Conservation (phyloP, 352 stramenopile species). For the Globisporangium abappressorium region DNA sequence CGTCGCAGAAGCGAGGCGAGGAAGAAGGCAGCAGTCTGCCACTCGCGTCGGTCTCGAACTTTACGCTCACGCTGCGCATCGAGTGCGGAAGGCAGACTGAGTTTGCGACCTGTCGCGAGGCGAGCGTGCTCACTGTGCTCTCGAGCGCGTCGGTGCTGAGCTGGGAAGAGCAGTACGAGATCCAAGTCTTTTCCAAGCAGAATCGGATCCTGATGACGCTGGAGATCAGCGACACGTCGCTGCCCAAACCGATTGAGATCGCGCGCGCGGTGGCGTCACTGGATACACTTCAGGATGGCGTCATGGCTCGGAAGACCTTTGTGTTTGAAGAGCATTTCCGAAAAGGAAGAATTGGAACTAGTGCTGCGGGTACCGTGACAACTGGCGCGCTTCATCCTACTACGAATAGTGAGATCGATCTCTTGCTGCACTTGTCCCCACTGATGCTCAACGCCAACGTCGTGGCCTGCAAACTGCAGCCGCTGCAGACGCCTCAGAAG, state of each 20-base stretch:
- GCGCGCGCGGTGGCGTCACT: slow-evolving; percentile 37
- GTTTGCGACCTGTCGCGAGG: slow-evolving; percentile 45
- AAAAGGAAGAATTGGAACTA: slow-evolving; percentile 22
- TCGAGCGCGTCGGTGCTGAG: slow-evolving; percentile 29
- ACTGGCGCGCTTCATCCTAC: not conserved
- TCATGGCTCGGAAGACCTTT: slow-evolving; percentile 25
- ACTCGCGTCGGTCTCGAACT: slow-evolving; percentile 18
- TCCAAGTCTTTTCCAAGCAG: slow-evolving; percentile 35
- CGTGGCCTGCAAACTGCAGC: slow-evolving; percentile 32
- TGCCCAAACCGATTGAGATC: slow-evolving; percentile 39
- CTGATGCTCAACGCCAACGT: slow-evolving; percentile 41
- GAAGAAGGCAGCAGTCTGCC: slow-evolving; percentile 29
- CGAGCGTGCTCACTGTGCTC: slow-evolving; percentile 32
- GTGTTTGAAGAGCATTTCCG: slow-evolving; percentile 57
- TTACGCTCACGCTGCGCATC: slow-evolving; percentile 47
- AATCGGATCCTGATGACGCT: slow-evolving; percentile 40
- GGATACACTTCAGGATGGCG: slow-evolving; percentile 36
- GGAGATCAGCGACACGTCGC: slow-evolving; percentile 37
- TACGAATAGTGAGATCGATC: slow-evolving; percentile 37
- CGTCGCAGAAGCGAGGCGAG: slow-evolving; percentile 22
- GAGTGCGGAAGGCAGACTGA: slow-evolving; percentile 44
- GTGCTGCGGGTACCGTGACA: not conserved
- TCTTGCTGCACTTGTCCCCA: slow-evolving; percentile 63
- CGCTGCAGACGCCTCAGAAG: slow-evolving; percentile 28
- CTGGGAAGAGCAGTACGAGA: slow-evolving; percentile 70